Evolutionary conservation across 176 grass and related monocot genomes (phyloP).

Genomic region (Tillandsia fasciculata): DNA sequence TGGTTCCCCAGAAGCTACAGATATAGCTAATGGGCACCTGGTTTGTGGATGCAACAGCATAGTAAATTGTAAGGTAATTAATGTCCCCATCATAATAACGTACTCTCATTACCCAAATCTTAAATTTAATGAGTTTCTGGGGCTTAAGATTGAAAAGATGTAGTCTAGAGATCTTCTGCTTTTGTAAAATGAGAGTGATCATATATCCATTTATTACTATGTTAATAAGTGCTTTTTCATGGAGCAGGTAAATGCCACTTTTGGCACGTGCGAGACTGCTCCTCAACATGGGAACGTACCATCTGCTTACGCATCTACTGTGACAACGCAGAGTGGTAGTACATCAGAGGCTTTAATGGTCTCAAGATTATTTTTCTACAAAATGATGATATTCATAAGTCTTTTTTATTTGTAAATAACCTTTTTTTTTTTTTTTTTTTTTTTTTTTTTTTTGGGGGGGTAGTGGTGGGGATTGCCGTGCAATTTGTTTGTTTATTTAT

Average conservation of each 20-base stretch:
- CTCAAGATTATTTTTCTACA: background rate
- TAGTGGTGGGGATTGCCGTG: no score
- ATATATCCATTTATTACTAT: background rate
- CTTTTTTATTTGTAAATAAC: background rate
- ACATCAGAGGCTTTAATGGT: background rate
- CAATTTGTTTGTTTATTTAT: no score
- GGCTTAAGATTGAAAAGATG: no score
- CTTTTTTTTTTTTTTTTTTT: background rate
- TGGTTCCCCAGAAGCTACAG: conserved; percentile 57
- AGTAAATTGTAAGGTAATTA: conserved; percentile 47
- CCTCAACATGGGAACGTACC: background rate
- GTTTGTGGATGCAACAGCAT: conserved; percentile 59
- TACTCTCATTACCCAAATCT: no score
- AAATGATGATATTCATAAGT: background rate
- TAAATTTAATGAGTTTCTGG: background rate
- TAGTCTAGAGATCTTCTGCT: no score
- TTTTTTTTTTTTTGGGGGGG: background rate
- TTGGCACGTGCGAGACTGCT: conserved; percentile 6
- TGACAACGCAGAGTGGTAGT: background rate
- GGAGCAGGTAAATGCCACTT: conserved; percentile 19
- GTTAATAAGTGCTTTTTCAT: background rate
- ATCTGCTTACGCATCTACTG: background rate
- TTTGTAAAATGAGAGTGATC: conserved; percentile 24
- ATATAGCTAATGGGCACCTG: conserved; percentile 55
- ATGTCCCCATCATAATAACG: no score